Conservation (phyloP, 192 early-diverging fungal genomes). For the Rhizophagus sp. region DNA sequence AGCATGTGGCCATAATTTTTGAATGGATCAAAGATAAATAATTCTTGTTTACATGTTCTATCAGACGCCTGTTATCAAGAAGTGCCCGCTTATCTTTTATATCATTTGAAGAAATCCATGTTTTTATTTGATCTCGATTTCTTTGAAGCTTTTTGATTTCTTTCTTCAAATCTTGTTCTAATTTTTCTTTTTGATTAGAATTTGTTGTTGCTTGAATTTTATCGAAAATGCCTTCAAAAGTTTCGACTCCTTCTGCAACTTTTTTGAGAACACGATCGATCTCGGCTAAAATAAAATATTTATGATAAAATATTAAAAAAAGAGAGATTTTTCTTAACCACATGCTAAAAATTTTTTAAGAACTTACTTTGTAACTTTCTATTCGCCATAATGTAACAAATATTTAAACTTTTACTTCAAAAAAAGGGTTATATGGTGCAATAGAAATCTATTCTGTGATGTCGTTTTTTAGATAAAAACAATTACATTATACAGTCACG, state of each 20-base stretch:
- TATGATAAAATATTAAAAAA: background rate
- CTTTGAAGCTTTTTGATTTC: constrained; percentile 99
- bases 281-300: constrained; percentile 65
- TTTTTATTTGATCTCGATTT: constrained; percentile 96
- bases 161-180: constrained; percentile 94
- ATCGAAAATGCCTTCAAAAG: constrained; percentile 88
- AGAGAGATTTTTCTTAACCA: background rate
- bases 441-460: too few species aligned
- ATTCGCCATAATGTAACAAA: constrained; percentile 24
- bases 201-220: constrained; percentile 84
- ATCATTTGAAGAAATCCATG: constrained; percentile 91
- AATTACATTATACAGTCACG: too few species aligned
- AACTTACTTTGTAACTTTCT: constrained; percentile 35
- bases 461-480: too few species aligned
- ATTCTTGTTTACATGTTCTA: constrained; percentile 68
- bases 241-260: constrained; percentile 93
- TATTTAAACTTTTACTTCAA: too few species aligned
- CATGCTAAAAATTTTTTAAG: background rate
- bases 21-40: background rate
- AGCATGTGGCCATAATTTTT: background rate
- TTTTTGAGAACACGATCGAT: constrained; percentile 96
- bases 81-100: constrained; percentile 96
- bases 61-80: constrained; percentile 88
- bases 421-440: too few species aligned
- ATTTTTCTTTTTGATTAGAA: constrained; percentile 94